These are phyloP conservation scores for Volvox africanus DNA, from an alignment of 139 green algal species.

Conservation along the genomic window DNA sequence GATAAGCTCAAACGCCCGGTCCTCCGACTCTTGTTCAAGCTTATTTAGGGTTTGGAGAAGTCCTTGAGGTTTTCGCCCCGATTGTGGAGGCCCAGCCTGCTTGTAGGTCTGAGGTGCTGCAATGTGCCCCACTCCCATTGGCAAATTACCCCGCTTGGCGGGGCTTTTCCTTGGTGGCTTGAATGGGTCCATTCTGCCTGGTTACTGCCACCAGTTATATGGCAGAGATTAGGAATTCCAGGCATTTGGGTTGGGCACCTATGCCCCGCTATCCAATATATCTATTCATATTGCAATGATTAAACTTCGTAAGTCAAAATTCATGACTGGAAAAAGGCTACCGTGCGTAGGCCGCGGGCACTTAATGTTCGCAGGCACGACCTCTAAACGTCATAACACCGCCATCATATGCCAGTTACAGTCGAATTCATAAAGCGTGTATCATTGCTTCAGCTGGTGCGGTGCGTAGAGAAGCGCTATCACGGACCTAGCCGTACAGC, in stretches of 20 bases:
- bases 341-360: no score
- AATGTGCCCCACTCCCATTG: conserved; percentile 34
- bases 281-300: no score
- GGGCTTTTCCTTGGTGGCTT: conserved; percentile 35
- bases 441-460: no score
- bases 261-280: not conserved
- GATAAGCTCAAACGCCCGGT: conserved; percentile 60
- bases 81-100: not conserved
- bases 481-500: not conserved
- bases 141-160: conserved; percentile 20
- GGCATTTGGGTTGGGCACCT: conserved; percentile 3
- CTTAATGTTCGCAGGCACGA: no score
- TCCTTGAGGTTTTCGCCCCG: conserved; percentile 34
- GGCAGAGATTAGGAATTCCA: not conserved
- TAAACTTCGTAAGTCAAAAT: no score
- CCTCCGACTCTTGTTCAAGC: conserved; percentile 57
- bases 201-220: not conserved
- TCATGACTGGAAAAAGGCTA: no score
- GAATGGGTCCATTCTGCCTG: conserved; percentile 43
- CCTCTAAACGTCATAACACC: no score
- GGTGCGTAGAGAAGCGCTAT: no score
- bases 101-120: conserved; percentile 8
- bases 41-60: conserved; percentile 60
- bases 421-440: no score
- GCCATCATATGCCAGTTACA: no score